phyloP scores from a whole-genome alignment of 106 monocot species.

The Dendrobium huoshanense region DNA sequence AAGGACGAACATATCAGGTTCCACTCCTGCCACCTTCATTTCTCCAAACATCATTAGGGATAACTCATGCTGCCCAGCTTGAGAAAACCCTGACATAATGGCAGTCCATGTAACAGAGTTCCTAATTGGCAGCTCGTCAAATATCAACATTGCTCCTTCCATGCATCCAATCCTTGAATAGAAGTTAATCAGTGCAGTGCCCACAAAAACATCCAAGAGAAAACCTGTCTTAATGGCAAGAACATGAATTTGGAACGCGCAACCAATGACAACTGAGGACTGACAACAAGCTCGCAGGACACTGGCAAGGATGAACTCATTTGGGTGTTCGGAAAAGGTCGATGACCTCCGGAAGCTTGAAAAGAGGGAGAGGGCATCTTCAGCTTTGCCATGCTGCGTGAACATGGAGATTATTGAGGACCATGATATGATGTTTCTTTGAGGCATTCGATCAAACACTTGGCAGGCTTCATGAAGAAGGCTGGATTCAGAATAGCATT shows the following conservation, averaged over 20 bases:
- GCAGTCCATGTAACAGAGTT: slow-evolving; percentile 81
- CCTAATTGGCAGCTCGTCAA: slow-evolving; percentile 44
- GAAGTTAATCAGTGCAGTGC: slow-evolving; percentile 41
- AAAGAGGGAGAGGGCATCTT: slow-evolving; percentile 42
- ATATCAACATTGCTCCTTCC: slow-evolving; percentile 43
- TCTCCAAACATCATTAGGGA: slow-evolving; percentile 43
- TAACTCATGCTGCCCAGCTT: slow-evolving; percentile 30
- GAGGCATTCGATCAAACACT: slow-evolving; percentile 72
- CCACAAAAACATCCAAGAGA: slow-evolving; percentile 35
- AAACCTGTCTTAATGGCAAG: slow-evolving; percentile 29
- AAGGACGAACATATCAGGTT: slow-evolving; percentile 60
- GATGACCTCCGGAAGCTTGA: slow-evolving; percentile 24
- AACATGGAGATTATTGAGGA: slow-evolving; percentile 63
- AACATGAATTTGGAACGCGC: slow-evolving; percentile 38
- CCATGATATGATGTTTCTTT: slow-evolving; percentile 65
- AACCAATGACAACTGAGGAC: slow-evolving; percentile 3
- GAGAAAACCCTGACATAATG: slow-evolving; percentile 55
- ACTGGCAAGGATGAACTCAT: slow-evolving; percentile 79
- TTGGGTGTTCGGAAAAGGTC: slow-evolving; percentile 19
- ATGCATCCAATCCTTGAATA: slow-evolving; percentile 54
- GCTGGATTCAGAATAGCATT: slow-evolving; percentile 38
- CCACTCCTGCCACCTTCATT: slow-evolving; percentile 39
- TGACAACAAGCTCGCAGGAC: slow-evolving; percentile 58
- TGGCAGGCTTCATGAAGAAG: slow-evolving; percentile 19
- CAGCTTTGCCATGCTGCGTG: slow-evolving; percentile 21